phyloP scores from a whole-genome alignment of 78 protist genomes.

The Polysphondylium violaceum region DNA sequence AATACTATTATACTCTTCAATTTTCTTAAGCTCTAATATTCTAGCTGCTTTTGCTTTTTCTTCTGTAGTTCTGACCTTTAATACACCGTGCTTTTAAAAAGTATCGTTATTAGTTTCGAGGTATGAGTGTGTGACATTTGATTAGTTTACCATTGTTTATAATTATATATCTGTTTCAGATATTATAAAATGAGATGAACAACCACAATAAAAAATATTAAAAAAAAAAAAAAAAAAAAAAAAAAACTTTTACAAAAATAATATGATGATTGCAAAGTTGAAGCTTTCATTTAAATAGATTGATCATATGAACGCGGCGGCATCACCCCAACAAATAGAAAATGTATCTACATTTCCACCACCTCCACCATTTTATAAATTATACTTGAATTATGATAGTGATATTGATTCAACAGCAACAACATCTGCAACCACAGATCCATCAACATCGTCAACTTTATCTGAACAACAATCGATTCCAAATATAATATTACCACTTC shows the following conservation, averaged over 20 bases:
- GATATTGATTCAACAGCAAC: neutral
- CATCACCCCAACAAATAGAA: slow-evolving; percentile 26
- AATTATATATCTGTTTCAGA: neutral
- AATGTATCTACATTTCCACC: slow-evolving; percentile 73
- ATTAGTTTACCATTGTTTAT: neutral
- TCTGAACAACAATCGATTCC: neutral
- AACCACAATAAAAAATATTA: neutral
- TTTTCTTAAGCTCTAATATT: slow-evolving; percentile 37
- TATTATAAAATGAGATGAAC: neutral
- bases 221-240: slow-evolving; percentile 14
- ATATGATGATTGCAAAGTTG: neutral
- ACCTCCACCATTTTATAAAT: slow-evolving; percentile 76
- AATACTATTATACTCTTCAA: slow-evolving; percentile 17
- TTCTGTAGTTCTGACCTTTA: slow-evolving; percentile 73
- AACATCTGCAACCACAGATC: neutral
- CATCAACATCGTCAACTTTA: slow-evolving; percentile 3
- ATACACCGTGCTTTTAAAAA: slow-evolving; percentile 69
- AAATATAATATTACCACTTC: slow-evolving; percentile 20
- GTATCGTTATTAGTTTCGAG: neutral
- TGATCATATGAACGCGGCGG: neutral
- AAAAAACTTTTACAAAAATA: neutral
- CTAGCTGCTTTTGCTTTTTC: slow-evolving; percentile 66
- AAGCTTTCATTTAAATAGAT: neutral
- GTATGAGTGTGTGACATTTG: neutral
- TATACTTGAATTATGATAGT: slow-evolving; percentile 50